Conservation (phyloP, 2,329 filamentous ascomycete genomes). For the Scytalidium lignicola region DNA sequence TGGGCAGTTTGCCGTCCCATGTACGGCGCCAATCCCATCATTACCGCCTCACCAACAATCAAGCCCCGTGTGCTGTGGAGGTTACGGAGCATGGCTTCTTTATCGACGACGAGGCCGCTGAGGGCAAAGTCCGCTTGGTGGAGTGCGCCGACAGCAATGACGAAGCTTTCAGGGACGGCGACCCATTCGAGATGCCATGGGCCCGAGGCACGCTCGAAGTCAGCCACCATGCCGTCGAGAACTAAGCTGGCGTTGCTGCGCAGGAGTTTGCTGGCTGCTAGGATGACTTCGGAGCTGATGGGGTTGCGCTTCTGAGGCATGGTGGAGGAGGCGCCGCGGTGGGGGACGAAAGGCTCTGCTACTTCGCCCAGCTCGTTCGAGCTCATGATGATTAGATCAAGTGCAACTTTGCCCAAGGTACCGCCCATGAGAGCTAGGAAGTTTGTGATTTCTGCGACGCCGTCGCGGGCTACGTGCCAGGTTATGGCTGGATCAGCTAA, state of each 20-base stretch:
- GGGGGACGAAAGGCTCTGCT: conserved; percentile 49
- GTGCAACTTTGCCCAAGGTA: conserved; percentile 48
- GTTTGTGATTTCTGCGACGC: conserved; percentile 47
- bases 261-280: conserved; percentile 49
- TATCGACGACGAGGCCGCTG: conserved; percentile 45
- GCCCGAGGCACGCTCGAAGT: conserved; percentile 52
- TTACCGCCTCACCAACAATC: conserved; percentile 55
- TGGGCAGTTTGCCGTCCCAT: conserved; percentile 48
- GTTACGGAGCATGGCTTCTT: conserved; percentile 43
- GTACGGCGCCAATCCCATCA: conserved; percentile 52
- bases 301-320: conserved; percentile 58
- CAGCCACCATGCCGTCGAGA: conserved; percentile 51
- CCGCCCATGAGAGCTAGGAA: conserved; percentile 49
- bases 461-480: conserved; percentile 52
- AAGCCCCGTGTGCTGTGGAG: conserved; percentile 45
- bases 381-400: conserved; percentile 53
- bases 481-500: conserved; percentile 47
- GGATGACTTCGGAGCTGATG: conserved; percentile 51
- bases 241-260: conserved; percentile 46
- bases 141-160: conserved; percentile 46
- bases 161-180: conserved; percentile 48
- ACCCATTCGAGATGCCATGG: conserved; percentile 57
- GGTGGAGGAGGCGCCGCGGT: conserved; percentile 48
- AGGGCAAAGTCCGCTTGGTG: conserved; percentile 50
- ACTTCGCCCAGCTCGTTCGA: conserved; percentile 51